Conservation (phyloP, 163 green algal species). For the Volvox carteri region DNA sequence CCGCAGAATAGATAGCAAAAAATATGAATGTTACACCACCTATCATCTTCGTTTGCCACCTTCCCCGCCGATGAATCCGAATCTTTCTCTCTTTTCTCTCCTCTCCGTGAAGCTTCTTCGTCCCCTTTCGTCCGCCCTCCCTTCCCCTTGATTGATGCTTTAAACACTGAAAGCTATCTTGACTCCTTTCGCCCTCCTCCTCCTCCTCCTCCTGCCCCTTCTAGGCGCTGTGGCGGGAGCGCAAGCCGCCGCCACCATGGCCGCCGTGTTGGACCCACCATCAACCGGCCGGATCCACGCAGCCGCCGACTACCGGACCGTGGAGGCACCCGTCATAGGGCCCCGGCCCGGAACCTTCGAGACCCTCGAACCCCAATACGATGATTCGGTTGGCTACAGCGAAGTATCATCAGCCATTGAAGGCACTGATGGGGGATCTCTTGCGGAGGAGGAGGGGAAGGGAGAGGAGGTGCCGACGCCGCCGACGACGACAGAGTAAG, state of each 20-base stretch:
- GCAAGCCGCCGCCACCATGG: neutral
- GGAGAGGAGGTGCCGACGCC: neutral
- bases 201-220: neutral
- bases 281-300: neutral
- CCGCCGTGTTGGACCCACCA: neutral
- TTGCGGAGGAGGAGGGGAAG: neutral
- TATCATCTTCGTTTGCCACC: neutral
- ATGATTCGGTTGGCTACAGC: neutral
- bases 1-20: neutral
- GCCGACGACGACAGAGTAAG: neutral
- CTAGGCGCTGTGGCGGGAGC: slow-evolving; percentile 6
- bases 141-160: too few relatives aligned
- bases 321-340: neutral
- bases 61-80: neutral
- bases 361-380: neutral
- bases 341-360: neutral
- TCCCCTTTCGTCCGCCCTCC: too few relatives aligned
- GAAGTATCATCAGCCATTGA: too few relatives aligned
- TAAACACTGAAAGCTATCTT: too few relatives aligned
- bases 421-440: too few relatives aligned
- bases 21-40: neutral
- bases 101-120: neutral
- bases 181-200: neutral
- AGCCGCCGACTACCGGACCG: neutral
- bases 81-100: neutral